Percentiles rank a stretch among this genome's conserved stretches.
These are phyloP conservation scores for Colletotrichum sp. DNA, from an alignment of 2,329 filamentous ascomycete species.

Conservation along the genomic window DNA sequence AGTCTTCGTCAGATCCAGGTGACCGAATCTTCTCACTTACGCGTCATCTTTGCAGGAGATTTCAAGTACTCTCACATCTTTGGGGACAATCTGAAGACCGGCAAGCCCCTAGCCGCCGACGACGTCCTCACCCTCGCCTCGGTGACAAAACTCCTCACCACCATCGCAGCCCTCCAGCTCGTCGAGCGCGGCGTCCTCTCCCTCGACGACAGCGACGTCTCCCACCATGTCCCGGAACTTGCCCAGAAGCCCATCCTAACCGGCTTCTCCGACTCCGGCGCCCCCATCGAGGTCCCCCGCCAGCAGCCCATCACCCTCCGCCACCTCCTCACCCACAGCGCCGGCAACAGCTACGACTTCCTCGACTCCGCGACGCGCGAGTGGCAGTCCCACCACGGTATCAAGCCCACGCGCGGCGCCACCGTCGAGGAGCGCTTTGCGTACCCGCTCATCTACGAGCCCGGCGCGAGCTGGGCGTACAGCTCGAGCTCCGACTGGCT, in stretches of 20 bases:
- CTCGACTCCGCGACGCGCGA: constrained; percentile 33
- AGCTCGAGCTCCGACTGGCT: constrained; percentile 57
- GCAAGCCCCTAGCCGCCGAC: constrained; percentile 38
- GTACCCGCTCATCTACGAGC: constrained; percentile 54
- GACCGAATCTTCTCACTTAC: neutral
- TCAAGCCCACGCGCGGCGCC: constrained; percentile 31
- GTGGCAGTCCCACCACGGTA: constrained; percentile 22
- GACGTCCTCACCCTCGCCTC: constrained; percentile 41
- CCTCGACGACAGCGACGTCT: constrained; percentile 45
- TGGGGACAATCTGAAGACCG: constrained; percentile 18
- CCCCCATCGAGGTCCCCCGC: constrained; percentile 37
- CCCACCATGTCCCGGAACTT: constrained; percentile 51
- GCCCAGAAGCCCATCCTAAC: constrained; percentile 50
- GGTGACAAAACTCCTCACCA: constrained; percentile 51
- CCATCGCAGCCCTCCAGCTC: constrained; percentile 57
- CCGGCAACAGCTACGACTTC: constrained; percentile 52
- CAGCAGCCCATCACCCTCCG: constrained; percentile 49
- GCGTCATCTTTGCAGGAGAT: too few species aligned
- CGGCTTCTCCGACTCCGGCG: constrained; percentile 46
- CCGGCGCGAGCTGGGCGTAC: constrained; percentile 57
- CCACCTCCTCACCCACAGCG: constrained; percentile 57
- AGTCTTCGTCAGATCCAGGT: neutral
- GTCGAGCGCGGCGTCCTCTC: constrained; percentile 55
- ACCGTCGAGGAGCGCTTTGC: constrained; percentile 46
- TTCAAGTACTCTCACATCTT: constrained; percentile 7